Base-by-base conservation (phyloP, 305 asterid species). In the Solanum hybrid region DNA sequence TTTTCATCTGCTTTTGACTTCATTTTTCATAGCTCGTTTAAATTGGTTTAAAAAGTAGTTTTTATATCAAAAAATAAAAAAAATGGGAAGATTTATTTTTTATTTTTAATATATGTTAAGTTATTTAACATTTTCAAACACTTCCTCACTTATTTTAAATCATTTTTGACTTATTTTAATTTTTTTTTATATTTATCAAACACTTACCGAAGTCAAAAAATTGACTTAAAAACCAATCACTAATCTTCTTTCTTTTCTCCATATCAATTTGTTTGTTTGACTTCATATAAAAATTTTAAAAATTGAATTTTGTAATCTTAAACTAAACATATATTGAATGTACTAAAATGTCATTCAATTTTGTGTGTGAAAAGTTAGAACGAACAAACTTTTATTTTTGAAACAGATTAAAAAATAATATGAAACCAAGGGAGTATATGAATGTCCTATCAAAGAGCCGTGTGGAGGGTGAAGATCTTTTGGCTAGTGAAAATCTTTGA, bases 1-100 rank as follows among this genome's bases (percentile, higher is more conserved):
- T 35, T 51, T 89, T 35, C 13, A 85, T 69, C 85, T 79, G 75
- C 91, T 87, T 87, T 87, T 79, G 88, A 89, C 89, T 89, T 79
- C 64, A 32, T 37, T 26, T 73, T 81, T 37, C 22, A 16, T 6
- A 51, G n/a, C 2, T 0, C 0, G 0, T 16, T 51, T 51, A 3
- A 51, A 51, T 51, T 51, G 66, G 2, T 51, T 51, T 16, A 1
- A 6, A 16, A 51, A 16, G 7, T 1, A 51, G 0, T 2, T 51
- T 51, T 16, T 51, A 51, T 16, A 0, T 51, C 7, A 2, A 1
- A 6, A 51, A 12, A 51, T 5, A 0, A 16, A 16, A 16, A 37
- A 37, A 37, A 9, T 9, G 42, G 42, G 42, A 38, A 3, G 13
- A 10, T 10, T 38, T 38, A 10, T 38, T 38, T 38, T 38, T 38